A percentile compares a stretch with the other conserved stretches of the same genome.
Conservation (phyloP, 371 early-diverging fungal genomes). For the Mortierella sp. region DNA sequence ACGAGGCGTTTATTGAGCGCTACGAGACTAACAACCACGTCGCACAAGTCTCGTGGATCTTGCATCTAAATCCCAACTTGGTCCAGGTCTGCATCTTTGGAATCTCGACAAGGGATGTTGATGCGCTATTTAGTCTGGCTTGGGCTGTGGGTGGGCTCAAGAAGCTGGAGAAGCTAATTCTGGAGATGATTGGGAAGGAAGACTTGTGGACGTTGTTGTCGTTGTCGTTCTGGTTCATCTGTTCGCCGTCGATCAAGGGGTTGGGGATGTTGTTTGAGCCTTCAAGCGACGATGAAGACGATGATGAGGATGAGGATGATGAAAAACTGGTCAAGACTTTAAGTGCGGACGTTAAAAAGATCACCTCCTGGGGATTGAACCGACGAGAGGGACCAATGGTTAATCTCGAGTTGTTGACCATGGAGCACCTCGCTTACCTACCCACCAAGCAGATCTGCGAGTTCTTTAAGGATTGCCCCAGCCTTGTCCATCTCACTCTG, state of each 20-base stretch:
- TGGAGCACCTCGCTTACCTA: not conserved
- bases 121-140: not conserved
- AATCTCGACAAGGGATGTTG: not conserved
- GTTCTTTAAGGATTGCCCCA: not conserved
- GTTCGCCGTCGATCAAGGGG: not conserved
- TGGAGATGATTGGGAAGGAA: not conserved
- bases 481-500: not conserved
- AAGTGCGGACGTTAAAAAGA: not conserved
- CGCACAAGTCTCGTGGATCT: not conserved
- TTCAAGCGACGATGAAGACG: not conserved
- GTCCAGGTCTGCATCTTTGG: not conserved
- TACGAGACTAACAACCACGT: conserved; percentile 3
- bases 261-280: not conserved
- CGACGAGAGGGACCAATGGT: not conserved
- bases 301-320: not conserved
- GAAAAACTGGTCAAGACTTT: not conserved
- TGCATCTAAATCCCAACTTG: conserved; percentile 1
- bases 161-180: not conserved
- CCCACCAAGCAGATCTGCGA: not conserved
- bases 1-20: not conserved
- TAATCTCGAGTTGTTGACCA: not conserved
- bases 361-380: not conserved
- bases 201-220: not conserved
- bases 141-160: not conserved
- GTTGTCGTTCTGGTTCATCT: not conserved